Conservation (phyloP, 2,329 filamentous ascomycete species). For the Pseudofabraea citricarpa region DNA sequence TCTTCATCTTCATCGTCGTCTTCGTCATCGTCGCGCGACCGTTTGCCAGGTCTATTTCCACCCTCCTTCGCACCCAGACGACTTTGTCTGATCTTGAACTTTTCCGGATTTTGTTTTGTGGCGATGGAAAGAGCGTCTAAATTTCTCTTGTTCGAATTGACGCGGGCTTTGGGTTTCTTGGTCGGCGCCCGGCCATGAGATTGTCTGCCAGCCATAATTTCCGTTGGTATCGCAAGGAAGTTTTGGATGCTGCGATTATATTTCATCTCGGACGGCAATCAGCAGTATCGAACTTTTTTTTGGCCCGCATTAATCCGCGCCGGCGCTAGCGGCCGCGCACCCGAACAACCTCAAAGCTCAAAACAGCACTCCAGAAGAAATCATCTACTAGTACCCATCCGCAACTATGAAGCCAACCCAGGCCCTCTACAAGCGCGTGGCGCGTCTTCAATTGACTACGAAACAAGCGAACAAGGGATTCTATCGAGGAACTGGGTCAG, state of each 20-base stretch:
- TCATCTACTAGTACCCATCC: not conserved
- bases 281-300: conserved; percentile 18
- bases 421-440: conserved; percentile 61
- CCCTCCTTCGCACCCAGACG: conserved; percentile 51
- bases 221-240: no score
- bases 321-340: conserved; percentile 15
- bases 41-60: conserved; percentile 32
- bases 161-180: conserved; percentile 32
- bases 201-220: conserved; percentile 30
- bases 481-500: conserved; percentile 94
- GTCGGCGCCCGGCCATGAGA: conserved; percentile 25
- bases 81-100: conserved; percentile 46
- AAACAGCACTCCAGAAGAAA: not conserved
- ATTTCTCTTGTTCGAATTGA: conserved; percentile 38
- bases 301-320: no score
- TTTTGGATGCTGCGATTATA: no score
- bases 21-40: conserved; percentile 37
- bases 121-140: conserved; percentile 61
- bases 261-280: no score
- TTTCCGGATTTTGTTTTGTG: conserved; percentile 48
- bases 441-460: conserved; percentile 78
- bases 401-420: conserved; percentile 61
- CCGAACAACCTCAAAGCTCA: conserved; percentile 1
- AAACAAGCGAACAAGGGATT: conserved; percentile 91
- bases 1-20: conserved; percentile 31